These are phyloP conservation scores for Acrocalymma vagum DNA, from an alignment of 2,329 filamentous ascomycete species.

Conservation along the genomic window DNA sequence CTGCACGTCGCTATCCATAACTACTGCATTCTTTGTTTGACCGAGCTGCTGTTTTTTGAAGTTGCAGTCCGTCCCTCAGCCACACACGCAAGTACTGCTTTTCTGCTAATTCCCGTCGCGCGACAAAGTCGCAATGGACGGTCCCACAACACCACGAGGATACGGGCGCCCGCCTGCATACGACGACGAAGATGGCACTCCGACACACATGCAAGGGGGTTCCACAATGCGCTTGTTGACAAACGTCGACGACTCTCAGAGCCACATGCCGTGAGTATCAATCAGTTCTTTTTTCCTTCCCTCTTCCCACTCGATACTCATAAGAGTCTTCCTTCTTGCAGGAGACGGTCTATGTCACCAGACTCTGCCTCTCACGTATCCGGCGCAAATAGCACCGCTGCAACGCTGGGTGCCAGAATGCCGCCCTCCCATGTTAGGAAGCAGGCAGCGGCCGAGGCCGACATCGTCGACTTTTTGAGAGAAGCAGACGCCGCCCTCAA, in stretches of 20 bases:
- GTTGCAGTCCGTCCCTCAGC: too few species aligned
- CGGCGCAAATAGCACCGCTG: conserved; percentile 40
- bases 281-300: conserved; percentile 21
- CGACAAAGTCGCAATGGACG: conserved; percentile 45
- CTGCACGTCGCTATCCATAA: too few species aligned
- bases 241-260: conserved; percentile 51
- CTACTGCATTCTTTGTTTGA: too few species aligned
- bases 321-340: conserved; percentile 26
- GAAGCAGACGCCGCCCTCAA: conserved; percentile 48
- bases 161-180: conserved; percentile 56
- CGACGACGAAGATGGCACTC: conserved; percentile 50
- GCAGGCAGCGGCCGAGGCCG: conserved; percentile 44
- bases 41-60: too few species aligned
- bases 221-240: conserved; percentile 61
- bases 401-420: conserved; percentile 38
- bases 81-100: too few species aligned
- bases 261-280: conserved; percentile 54
- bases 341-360: conserved; percentile 37
- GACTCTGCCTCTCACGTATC: conserved; percentile 45
- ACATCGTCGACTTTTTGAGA: conserved; percentile 54
- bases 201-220: conserved; percentile 47
- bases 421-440: conserved; percentile 35
- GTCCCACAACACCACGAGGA: conserved; percentile 41
- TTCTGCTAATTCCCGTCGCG: too few species aligned
- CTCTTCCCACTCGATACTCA: conserved; percentile 29